Evolutionary conservation across 352 stramenopile species (phyloP), one percentile per base, ranked within the genome.

Genomic region (Globisporangium spiculum): DNA sequence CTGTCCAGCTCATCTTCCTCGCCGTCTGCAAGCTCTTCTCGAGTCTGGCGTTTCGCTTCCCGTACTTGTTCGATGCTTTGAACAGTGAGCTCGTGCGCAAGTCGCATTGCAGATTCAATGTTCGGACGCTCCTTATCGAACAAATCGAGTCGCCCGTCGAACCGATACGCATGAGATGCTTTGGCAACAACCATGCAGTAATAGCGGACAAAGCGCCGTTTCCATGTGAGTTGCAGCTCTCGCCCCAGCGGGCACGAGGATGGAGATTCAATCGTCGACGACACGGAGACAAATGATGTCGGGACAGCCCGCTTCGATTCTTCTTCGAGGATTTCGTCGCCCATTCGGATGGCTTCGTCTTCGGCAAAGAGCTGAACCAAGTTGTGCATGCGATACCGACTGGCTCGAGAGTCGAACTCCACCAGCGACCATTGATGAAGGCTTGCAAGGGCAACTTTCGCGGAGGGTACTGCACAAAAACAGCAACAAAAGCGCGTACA

Each of bases 61-160:
- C 86, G 78, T 20, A 91, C 76, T 46, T 82, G 76, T 24, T 92
- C 81, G 57, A 93, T 90, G 63, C 84, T 93, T 60, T 93, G 86
- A 1, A 83, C 63, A 10, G 84, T 89, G 10, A 94, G 76, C 41
- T 94, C 83, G 38, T 88, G 83, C 22, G 83, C 87, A 30, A 94
- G 64, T 14, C 82, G 75, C 77, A 94, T 90, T 16, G 87, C 87
- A 27, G 85, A 92, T 60, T 94, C 84, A 52, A 94, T 94, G 53
- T 94, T 94, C 7, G 87, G 70, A 36, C 87, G 80, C 67, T 94
- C 83, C 53, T 89, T 89, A 68, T 94, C 87, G 62, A 94, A 94
- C 16, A 89, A 64, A 6, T 77, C 76, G 3, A 94, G 72, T 12
- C 74, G 85, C 24, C 87, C 87, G 34, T 91, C 83, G 65, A 89